phyloP scores from a whole-genome alignment of 2,329 filamentous ascomycete species.

The Leptographium flavum region DNA sequence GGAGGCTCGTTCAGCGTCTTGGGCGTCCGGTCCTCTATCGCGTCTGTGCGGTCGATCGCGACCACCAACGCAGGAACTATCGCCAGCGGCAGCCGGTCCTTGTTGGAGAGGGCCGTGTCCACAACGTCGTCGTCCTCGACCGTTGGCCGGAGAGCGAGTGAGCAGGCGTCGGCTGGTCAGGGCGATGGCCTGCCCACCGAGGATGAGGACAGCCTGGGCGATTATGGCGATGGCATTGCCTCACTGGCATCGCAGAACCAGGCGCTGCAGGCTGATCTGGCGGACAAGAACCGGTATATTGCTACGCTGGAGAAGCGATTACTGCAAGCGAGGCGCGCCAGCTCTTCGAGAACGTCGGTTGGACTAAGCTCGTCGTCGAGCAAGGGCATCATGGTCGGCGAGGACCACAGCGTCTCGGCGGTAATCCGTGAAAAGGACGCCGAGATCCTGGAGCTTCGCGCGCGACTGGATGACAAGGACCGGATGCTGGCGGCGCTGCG shows the following conservation, averaged over 20 bases:
- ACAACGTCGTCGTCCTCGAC: slow-evolving; percentile 50
- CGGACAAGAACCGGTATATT: slow-evolving; percentile 96
- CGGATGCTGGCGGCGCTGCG: slow-evolving; percentile 80
- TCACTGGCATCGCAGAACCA: slow-evolving; percentile 73
- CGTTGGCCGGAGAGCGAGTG: slow-evolving; percentile 37
- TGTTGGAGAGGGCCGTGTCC: slow-evolving; percentile 51
- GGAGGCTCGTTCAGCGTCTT: slow-evolving; percentile 58
- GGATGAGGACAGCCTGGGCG: slow-evolving; percentile 59
- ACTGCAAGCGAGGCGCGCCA: slow-evolving; percentile 77
- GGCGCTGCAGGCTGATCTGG: slow-evolving; percentile 84
- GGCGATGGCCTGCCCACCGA: slow-evolving; percentile 29
- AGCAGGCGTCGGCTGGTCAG: slow-evolving; percentile 22
- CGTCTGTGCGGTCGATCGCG: slow-evolving; percentile 22
- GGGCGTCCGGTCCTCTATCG: slow-evolving; percentile 51
- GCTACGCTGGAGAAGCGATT: slow-evolving; percentile 83
- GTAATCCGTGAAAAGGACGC: slow-evolving; percentile 77
- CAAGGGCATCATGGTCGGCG: slow-evolving; percentile 55
- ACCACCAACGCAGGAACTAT: slow-evolving; percentile 37
- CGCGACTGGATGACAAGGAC: slow-evolving; percentile 86
- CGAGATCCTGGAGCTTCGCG: slow-evolving; percentile 82
- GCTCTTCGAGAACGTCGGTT: slow-evolving; percentile 73
- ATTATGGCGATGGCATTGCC: slow-evolving; percentile 76
- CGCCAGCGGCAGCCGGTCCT: slow-evolving; percentile 19
- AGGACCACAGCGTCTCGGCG: slow-evolving; percentile 61
- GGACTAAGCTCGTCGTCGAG: slow-evolving; percentile 43